Percentiles rank a stretch among this genome's conserved stretches.
phyloP scores from a whole-genome alignment of 2,329 filamentous ascomycete genomes.

The Penicillium vulpinum region DNA sequence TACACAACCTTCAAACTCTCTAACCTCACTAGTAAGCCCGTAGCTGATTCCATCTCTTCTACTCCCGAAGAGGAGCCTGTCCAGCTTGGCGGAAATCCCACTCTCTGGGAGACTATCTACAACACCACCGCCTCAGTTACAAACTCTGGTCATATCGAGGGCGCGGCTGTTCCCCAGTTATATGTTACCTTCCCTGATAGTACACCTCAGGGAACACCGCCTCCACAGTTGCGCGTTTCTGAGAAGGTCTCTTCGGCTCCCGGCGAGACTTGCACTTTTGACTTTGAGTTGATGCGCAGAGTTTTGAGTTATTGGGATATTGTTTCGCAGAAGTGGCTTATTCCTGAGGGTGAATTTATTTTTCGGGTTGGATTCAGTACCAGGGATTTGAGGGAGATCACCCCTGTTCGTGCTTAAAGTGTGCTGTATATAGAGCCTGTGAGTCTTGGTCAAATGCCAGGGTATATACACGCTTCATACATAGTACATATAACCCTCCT shows the following conservation, averaged over 20 bases:
- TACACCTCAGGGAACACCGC: constrained; percentile 33
- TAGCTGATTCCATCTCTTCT: neutral
- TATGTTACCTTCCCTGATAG: constrained; percentile 26
- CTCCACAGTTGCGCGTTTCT: constrained; percentile 62
- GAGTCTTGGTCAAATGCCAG: neutral
- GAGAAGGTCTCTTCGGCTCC: constrained; percentile 51
- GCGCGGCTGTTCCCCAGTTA: constrained; percentile 72
- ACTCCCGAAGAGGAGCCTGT: constrained; percentile 10
- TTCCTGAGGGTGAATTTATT: constrained; percentile 17
- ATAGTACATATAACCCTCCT: too few species aligned
- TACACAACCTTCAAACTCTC: constrained; percentile 70
- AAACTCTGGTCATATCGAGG: constrained; percentile 67
- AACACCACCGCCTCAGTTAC: constrained; percentile 61
- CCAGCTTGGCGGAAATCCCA: constrained; percentile 51
- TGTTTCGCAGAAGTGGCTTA: constrained; percentile 58
- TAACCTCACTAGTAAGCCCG: constrained; percentile 53
- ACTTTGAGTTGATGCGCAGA: constrained; percentile 57
- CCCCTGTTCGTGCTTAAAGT: neutral
- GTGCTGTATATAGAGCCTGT: neutral
- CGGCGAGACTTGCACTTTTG: constrained; percentile 46
- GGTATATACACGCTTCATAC: too few species aligned
- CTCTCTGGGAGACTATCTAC: constrained; percentile 25
- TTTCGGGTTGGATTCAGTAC: constrained; percentile 19
- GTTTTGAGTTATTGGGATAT: constrained; percentile 68
- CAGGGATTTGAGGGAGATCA: constrained; percentile 10